phyloP scores from a whole-genome alignment of 1,139 yeast genomes.

The Spathaspora jeffriesii region DNA sequence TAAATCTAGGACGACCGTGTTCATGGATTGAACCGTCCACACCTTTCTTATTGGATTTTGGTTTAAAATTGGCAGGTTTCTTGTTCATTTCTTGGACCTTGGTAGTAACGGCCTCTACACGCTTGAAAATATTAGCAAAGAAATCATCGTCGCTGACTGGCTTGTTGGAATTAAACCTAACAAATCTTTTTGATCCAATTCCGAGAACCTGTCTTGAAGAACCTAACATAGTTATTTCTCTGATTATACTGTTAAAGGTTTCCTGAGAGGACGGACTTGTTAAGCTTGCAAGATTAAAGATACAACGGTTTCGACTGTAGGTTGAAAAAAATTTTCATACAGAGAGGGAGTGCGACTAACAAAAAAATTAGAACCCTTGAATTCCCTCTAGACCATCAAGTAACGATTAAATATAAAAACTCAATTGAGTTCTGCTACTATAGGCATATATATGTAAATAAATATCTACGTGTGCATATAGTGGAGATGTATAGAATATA shows the following conservation, averaged over 20 bases:
- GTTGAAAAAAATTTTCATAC: not conserved
- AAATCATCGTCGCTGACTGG: constrained; percentile 5
- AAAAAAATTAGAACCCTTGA: not conserved
- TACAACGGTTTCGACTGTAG: not conserved
- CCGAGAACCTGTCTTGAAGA: constrained; percentile 7
- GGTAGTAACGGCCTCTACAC: constrained; percentile 32
- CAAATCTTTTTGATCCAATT: constrained; percentile 4
- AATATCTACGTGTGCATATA: too few relatives aligned
- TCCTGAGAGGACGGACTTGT: not conserved
- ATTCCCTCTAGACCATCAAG: not conserved
- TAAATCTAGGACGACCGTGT: not conserved
- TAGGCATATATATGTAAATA: not conserved
- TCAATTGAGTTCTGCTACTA: not conserved
- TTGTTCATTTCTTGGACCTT: constrained; percentile 1
- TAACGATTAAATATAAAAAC: not conserved
- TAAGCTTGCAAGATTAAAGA: not conserved
- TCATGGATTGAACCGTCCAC: not conserved
- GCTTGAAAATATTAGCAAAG: constrained; percentile 33
- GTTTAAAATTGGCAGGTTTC: not conserved
- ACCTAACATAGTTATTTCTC: constrained; percentile 7
- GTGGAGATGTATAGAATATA: too few relatives aligned
- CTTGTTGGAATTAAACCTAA: constrained; percentile 11
- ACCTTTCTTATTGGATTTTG: not conserved
- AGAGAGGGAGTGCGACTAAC: not conserved
- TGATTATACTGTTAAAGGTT: not conserved